Conservation (phyloP, 805 yeast species). For the Brettanomyces naardenensis region DNA sequence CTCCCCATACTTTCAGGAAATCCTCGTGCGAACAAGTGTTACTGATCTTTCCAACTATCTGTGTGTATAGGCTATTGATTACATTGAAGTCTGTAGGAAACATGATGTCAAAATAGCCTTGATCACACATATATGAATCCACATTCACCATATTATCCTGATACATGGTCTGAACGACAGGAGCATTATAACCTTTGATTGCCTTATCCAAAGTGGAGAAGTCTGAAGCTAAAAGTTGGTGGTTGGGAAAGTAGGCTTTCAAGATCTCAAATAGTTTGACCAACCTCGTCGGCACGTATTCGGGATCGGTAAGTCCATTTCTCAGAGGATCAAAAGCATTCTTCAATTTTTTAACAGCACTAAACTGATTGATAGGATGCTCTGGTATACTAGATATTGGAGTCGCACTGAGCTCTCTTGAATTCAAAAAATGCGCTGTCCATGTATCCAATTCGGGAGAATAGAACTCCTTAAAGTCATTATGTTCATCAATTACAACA, state of each 20-base stretch:
- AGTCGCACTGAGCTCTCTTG: slow-evolving; percentile 40
- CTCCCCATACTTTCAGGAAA: slow-evolving; percentile 67
- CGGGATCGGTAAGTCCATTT: slow-evolving; percentile 62
- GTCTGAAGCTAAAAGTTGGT: slow-evolving; percentile 66
- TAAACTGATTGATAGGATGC: slow-evolving; percentile 57
- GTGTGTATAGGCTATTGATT: slow-evolving; percentile 52
- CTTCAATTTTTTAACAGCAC: slow-evolving; percentile 31
- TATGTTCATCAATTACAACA: slow-evolving; percentile 62
- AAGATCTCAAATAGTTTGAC: slow-evolving; percentile 58
- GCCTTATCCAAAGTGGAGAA: slow-evolving; percentile 46
- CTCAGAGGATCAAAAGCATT: slow-evolving; percentile 56
- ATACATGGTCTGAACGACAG: slow-evolving; percentile 74
- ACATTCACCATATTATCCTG: slow-evolving; percentile 61
- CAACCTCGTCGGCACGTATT: slow-evolving; percentile 74
- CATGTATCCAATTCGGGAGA: slow-evolving; percentile 52
- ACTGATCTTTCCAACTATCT: slow-evolving; percentile 54
- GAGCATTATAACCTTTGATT: slow-evolving; percentile 55
- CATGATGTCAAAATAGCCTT: slow-evolving; percentile 81
- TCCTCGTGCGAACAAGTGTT: slow-evolving; percentile 51
- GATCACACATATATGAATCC: slow-evolving; percentile 71
- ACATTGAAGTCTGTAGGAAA: slow-evolving; percentile 73
- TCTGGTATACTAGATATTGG: slow-evolving; percentile 25
- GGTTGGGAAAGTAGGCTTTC: slow-evolving; percentile 63
- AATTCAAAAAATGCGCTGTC: slow-evolving; percentile 45
- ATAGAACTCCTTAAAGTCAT: slow-evolving; percentile 70